phyloP scores from a whole-genome alignment of 1,284 basidiomycete genomes.

The Rhizoctonia solani region DNA sequence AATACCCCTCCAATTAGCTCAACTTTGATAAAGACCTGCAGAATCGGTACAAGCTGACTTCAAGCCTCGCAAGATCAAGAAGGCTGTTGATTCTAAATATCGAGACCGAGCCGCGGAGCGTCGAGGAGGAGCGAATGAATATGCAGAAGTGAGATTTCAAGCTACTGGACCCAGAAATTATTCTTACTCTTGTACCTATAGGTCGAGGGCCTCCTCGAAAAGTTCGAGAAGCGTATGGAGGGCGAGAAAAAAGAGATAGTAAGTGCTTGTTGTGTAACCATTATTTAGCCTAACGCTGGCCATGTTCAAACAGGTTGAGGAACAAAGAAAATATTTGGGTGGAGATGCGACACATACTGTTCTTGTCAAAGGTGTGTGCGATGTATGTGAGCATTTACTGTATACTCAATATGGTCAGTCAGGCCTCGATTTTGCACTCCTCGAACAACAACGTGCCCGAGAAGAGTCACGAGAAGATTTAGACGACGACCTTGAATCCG shows the following conservation, averaged over 20 bases:
- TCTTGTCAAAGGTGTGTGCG: constrained; percentile 66
- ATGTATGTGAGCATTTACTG: neutral
- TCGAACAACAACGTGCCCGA: constrained; percentile 81
- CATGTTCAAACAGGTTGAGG: constrained; percentile 60
- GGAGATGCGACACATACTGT: constrained; percentile 85
- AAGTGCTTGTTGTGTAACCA: constrained; percentile 41
- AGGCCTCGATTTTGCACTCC: constrained; percentile 81
- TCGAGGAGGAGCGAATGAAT: constrained; percentile 67
- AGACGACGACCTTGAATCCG: constrained; percentile 77
- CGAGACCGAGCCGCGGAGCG: constrained; percentile 73
- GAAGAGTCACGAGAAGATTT: constrained; percentile 59
- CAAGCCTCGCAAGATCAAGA: constrained; percentile 77
- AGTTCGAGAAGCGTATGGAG: constrained; percentile 70
- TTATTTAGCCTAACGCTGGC: neutral
- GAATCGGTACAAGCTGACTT: constrained; percentile 57
- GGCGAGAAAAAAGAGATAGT: constrained; percentile 64
- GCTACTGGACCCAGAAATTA: neutral
- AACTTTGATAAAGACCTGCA: neutral
- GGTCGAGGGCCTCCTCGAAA: constrained; percentile 78
- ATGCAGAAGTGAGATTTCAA: constrained; percentile 57
- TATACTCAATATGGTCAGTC: neutral
- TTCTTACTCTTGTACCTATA: constrained; percentile 44
- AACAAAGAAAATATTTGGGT: constrained; percentile 80
- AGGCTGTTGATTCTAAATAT: constrained; percentile 56
- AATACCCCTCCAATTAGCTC: neutral